Evolutionary conservation across 2,329 filamentous ascomycete genomes (phyloP), one percentile per base, ranked within the genome.

Genomic region (Rhinocladiella mackenziei): DNA sequence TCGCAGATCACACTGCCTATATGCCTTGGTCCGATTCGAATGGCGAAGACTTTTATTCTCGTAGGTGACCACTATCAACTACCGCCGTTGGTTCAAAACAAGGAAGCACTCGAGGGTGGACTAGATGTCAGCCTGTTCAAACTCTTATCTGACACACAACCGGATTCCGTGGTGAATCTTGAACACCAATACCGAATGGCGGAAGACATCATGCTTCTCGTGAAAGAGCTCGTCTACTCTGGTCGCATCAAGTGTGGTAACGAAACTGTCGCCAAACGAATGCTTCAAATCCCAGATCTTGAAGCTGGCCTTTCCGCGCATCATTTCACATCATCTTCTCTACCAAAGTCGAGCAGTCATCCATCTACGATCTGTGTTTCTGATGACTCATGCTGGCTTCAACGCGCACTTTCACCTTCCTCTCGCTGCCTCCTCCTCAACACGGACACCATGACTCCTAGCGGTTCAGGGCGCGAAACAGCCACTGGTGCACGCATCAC

Each of bases 121-220:
- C 73, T 98, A 4, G 92, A 98, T 62, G 77, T 96, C 33, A 94
- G 87, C 62, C 73, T 98, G 39, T 98, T 98, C 75, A 94, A 94
- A 62, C 75, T 92, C 3, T 77, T 98, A 9, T 96, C 89, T 1
- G 92, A 97, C 59, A 77, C 78, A 1, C 89, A 97, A 52, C 89
- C 92, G 0, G 72, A 80, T 34, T 89, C 89, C 1, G 89, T 98
- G 2, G 87, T 94, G 50, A 94, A 86, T 52, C 77, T 98, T 1
- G 89, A 92, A 58, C 89, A 96, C 59, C 92, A 98, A 62, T 98
- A 98, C 62, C 87, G 92, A 50, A 98, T 98, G 92, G 95, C 88
- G 58, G 86, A 92, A 56, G 92, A 98, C 50, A 86, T 98, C 49
- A 97, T 97, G 91, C 77, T 83, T 2, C 76, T 98, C 10, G 94